Conservation (phyloP, 371 early-diverging fungal genomes). For the Polyrhizophydium stewartii region DNA sequence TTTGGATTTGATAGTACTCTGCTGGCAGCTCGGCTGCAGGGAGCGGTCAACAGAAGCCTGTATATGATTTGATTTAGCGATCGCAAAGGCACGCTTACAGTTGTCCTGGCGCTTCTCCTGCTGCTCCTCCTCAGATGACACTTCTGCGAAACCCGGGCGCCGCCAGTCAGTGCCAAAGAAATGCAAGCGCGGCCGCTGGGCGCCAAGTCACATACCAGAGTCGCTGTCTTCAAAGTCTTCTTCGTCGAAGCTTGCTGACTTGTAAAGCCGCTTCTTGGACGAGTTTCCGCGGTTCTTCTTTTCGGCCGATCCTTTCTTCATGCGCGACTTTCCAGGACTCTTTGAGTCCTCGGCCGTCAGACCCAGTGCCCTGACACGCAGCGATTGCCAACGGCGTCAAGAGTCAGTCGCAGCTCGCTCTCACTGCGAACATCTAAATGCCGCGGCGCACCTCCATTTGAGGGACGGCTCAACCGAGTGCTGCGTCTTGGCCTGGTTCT, state of each 20-base stretch:
- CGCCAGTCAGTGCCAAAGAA: neutral
- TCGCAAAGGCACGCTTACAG: constrained; percentile 17
- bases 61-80: neutral
- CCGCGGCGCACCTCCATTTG: constrained; percentile 31
- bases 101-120: constrained; percentile 50
- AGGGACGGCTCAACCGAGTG: constrained; percentile 38
- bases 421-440: no score
- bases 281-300: constrained; percentile 1
- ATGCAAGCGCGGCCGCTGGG: neutral
- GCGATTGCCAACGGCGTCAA: neutral
- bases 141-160: constrained; percentile 13
- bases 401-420: neutral
- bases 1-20: constrained; percentile 58
- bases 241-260: constrained; percentile 18
- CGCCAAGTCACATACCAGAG: constrained; percentile 16
- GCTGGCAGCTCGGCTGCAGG: constrained; percentile 44
- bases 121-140: constrained; percentile 43
- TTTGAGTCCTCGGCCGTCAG: constrained; percentile 16
- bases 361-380: constrained; percentile 17
- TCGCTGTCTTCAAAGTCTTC: constrained; percentile 40
- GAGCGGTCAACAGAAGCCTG: neutral
- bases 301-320: constrained; percentile 8
- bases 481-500: constrained; percentile 19
- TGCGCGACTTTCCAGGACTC: constrained; percentile 1
- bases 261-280: neutral